phyloP scores from a whole-genome alignment of 345 rosid species.

The Gossypium herbaceum region DNA sequence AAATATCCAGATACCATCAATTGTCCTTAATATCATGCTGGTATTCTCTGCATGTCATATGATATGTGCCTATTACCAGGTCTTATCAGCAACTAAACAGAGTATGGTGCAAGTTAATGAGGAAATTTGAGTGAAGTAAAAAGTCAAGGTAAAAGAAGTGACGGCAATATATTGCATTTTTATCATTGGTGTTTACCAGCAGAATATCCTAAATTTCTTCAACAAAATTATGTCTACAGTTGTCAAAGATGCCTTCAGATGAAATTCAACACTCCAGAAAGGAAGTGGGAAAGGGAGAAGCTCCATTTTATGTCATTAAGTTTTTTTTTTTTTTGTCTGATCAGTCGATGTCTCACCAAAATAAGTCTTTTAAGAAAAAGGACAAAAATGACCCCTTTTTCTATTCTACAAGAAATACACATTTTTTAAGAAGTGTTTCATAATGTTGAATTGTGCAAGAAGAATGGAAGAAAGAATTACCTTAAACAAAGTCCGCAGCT shows the following conservation, averaged over 20 bases:
- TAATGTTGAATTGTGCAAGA: neutral
- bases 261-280: constrained; percentile 1
- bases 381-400: neutral
- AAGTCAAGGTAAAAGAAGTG: neutral
- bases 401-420: neutral
- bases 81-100: neutral
- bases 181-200: neutral
- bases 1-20: neutral
- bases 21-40: neutral
- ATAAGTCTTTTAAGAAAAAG: neutral
- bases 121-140: neutral
- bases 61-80: neutral
- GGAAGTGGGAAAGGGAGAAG: neutral
- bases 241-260: neutral
- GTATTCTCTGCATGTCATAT: neutral
- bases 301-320: neutral
- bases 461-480: constrained; percentile 17
- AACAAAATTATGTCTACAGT: neutral
- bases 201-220: neutral
- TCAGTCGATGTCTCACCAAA: neutral
- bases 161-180: neutral
- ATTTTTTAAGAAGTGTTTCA: neutral
- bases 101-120: neutral
- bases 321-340: neutral
- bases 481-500: constrained; percentile 7